Percentiles rank a stretch among this genome's conserved stretches.
These are phyloP conservation scores for Cardiospermum halicacabum DNA, from an alignment of 345 rosid genomes.

Conservation along the genomic window DNA sequence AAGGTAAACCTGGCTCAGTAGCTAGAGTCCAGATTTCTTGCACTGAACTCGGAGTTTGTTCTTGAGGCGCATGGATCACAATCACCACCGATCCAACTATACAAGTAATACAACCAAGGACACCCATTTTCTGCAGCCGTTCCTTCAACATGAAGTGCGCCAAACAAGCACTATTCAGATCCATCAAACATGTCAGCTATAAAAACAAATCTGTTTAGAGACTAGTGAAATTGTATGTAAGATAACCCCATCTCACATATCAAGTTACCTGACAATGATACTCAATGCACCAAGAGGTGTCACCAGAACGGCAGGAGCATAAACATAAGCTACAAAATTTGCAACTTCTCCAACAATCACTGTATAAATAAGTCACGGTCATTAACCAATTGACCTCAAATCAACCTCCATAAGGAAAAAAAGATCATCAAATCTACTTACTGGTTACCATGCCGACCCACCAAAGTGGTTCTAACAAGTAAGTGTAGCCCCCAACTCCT, in stretches of 20 bases:
- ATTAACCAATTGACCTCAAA: neutral
- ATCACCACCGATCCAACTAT: slow-evolving; percentile 83
- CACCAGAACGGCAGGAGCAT: slow-evolving; percentile 92
- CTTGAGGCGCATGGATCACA: slow-evolving; percentile 87
- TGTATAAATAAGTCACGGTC: slow-evolving; percentile 15
- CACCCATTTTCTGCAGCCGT: slow-evolving; percentile 65
- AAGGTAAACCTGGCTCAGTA: slow-evolving; percentile 87
- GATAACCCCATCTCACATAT: neutral
- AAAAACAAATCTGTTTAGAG: neutral
- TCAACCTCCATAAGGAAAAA: neutral
- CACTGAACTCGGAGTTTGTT: slow-evolving; percentile 72
- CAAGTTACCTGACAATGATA: slow-evolving; percentile 69
- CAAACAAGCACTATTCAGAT: slow-evolving; percentile 58
- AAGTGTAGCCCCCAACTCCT: slow-evolving; percentile 90
- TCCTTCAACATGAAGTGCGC: slow-evolving; percentile 88
- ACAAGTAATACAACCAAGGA: slow-evolving; percentile 84
- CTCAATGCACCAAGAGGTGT: slow-evolving; percentile 93
- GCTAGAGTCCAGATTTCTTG: slow-evolving; percentile 79
- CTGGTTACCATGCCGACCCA: slow-evolving; percentile 92
- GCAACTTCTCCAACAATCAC: slow-evolving; percentile 92
- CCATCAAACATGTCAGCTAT: slow-evolving; percentile 15
- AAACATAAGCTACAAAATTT: slow-evolving; percentile 86
- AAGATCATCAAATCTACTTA: slow-evolving; percentile 23
- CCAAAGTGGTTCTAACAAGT: slow-evolving; percentile 92
- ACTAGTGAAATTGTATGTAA: neutral